A percentile compares a stretch with the other conserved stretches of the same genome.
Conservation (phyloP, 768 basidiomycete genomes). For the Trametes cinnabarina region DNA sequence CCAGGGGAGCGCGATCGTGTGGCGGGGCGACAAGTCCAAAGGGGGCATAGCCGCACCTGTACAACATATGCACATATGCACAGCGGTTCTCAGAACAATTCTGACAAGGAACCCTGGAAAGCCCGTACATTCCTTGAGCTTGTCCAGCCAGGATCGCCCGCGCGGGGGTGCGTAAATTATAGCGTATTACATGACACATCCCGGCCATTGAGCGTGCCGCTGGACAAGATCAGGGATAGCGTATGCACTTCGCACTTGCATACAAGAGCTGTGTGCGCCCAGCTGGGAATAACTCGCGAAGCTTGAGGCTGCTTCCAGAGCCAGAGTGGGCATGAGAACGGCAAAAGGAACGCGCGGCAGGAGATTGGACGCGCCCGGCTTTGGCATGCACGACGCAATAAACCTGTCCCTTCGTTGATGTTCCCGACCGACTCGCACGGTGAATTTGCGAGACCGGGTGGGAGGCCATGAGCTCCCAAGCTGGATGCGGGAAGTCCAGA, state of each 20-base stretch:
- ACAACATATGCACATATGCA: background rate
- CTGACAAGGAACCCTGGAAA: background rate
- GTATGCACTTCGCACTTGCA: too few species aligned
- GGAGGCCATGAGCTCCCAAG: background rate
- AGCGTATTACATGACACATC: background rate
- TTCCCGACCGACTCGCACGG: background rate
- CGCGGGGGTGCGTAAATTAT: background rate
- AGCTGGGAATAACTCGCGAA: too few species aligned
- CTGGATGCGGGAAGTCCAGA: background rate
- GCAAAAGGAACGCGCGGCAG: background rate
- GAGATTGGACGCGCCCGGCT: slow-evolving; percentile 2
- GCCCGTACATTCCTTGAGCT: background rate
- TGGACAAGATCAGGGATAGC: background rate
- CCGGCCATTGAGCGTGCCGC: background rate
- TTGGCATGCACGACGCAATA: background rate
- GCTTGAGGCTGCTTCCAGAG: too few species aligned
- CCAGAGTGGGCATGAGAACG: background rate
- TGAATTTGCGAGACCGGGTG: background rate
- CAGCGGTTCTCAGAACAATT: background rate
- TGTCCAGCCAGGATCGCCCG: background rate
- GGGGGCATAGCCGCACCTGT: background rate
- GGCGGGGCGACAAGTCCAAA: slow-evolving; percentile 7
- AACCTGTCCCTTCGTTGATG: background rate
- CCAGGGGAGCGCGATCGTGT: slow-evolving; percentile 5
- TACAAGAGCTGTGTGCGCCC: too few species aligned